These are phyloP conservation scores for Pseudogymnoascus sp. DNA, from an alignment of 2,329 filamentous ascomycete genomes.

Conservation along the genomic window DNA sequence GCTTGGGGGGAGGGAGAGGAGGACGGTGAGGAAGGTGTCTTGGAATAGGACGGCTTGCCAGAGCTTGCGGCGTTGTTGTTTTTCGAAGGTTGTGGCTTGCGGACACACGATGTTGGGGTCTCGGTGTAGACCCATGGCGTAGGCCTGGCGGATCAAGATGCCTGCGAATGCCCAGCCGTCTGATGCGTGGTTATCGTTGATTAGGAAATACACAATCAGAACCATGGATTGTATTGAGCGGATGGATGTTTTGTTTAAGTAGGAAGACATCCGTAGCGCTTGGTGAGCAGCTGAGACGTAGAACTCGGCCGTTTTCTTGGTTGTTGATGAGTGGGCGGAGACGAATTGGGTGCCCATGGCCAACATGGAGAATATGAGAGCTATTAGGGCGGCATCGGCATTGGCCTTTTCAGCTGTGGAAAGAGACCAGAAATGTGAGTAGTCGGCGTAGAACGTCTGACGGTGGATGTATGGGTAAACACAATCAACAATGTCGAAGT, in stretches of 20 bases:
- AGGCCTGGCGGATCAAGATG: conserved; percentile 68
- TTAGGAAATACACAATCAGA: conserved; percentile 73
- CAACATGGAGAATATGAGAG: conserved; percentile 69
- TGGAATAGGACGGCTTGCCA: conserved; percentile 78
- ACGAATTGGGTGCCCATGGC: conserved; percentile 75
- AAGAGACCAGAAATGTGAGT: conserved; percentile 70
- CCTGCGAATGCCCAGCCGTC: conserved; percentile 80
- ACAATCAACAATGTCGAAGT: conserved; percentile 68
- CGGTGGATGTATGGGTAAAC: conserved; percentile 76
- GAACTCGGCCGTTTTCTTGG: conserved; percentile 73
- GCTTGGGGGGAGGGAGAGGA: conserved; percentile 69
- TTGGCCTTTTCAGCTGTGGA: conserved; percentile 48
- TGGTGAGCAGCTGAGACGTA: conserved; percentile 76
- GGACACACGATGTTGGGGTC: conserved; percentile 70
- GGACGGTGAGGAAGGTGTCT: conserved; percentile 73
- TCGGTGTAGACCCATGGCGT: conserved; percentile 73
- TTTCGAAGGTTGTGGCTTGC: conserved; percentile 60
- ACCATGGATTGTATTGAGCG: conserved; percentile 75
- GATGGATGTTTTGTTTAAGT: conserved; percentile 67
- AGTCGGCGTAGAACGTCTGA: conserved; percentile 69
- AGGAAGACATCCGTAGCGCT: conserved; percentile 66
- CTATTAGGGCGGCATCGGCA: conserved; percentile 62
- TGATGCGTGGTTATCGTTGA: conserved; percentile 78
- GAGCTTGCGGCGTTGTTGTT: conserved; percentile 70
- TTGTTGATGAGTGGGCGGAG: conserved; percentile 45